phyloP scores from a whole-genome alignment of 805 yeast species.

The Myxozyma neglecta region DNA sequence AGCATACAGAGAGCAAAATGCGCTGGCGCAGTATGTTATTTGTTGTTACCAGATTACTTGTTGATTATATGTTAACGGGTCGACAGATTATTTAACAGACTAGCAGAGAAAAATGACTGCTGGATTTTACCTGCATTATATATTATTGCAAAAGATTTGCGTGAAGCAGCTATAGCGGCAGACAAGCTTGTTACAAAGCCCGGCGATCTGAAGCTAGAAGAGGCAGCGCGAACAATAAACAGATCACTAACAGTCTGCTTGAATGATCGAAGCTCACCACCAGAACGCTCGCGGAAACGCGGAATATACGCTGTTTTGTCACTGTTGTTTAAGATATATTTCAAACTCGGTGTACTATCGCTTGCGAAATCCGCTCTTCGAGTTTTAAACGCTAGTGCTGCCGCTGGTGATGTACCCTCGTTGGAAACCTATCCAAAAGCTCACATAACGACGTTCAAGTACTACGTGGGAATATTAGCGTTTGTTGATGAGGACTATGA shows the following conservation, averaged over 20 bases:
- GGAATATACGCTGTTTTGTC: constrained; percentile 73
- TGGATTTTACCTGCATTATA: constrained; percentile 35
- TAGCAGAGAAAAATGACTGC: constrained; percentile 23
- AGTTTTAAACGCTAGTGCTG: constrained; percentile 56
- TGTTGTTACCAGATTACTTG: neutral
- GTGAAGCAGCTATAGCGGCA: constrained; percentile 36
- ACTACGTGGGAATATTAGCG: constrained; percentile 66
- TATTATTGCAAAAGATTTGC: constrained; percentile 36
- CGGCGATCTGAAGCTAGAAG: constrained; percentile 43
- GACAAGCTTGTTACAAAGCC: constrained; percentile 3
- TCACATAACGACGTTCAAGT: constrained; percentile 62
- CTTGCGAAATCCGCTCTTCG: constrained; percentile 73
- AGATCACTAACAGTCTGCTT: constrained; percentile 73
- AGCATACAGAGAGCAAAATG: constrained; percentile 36
- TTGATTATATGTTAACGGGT: neutral
- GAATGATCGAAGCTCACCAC: constrained; percentile 68
- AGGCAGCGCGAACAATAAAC: constrained; percentile 65
- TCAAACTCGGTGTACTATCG: constrained; percentile 62
- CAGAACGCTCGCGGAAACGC: constrained; percentile 51
- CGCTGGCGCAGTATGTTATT: constrained; percentile 35
- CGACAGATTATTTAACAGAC: constrained; percentile 22
- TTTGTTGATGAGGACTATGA: constrained; percentile 63
- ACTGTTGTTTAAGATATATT: constrained; percentile 67
- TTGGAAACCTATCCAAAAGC: constrained; percentile 47
- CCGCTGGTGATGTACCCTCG: constrained; percentile 51